Conservation (phyloP, 108 stramenopile genomes). For the Fragilariopsis cylindrus region DNA sequence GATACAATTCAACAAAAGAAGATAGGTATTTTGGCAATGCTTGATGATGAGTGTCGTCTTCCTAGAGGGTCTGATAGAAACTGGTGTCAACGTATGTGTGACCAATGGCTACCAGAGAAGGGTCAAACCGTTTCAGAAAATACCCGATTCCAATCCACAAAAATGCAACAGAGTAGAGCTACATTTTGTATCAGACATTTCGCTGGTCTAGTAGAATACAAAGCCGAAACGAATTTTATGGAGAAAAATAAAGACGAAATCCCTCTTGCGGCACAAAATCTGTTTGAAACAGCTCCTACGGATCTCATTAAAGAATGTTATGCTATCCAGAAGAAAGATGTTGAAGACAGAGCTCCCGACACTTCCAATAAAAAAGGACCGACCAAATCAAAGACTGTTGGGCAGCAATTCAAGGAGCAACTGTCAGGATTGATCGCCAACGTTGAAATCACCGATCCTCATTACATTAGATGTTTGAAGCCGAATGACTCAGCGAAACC, state of each 20-base stretch:
- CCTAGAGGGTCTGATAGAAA: slow-evolving; percentile 85
- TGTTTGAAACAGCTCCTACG: slow-evolving; percentile 84
- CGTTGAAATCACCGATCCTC: slow-evolving; percentile 96
- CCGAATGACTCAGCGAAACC: slow-evolving; percentile 93
- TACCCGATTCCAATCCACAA: slow-evolving; percentile 73
- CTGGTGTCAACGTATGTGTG: slow-evolving; percentile 81
- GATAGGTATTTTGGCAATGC: slow-evolving; percentile 86
- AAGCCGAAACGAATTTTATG: slow-evolving; percentile 91
- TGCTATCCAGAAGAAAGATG: slow-evolving; percentile 56
- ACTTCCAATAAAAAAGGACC: slow-evolving; percentile 35
- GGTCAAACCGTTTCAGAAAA: slow-evolving; percentile 79
- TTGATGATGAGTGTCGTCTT: slow-evolving; percentile 92
- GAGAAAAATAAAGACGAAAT: slow-evolving; percentile 98
- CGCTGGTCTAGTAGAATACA: slow-evolving; percentile 95
- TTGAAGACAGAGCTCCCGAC: slow-evolving; percentile 36
- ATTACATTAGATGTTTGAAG: slow-evolving; percentile 99
- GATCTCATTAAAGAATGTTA: slow-evolving; percentile 82
- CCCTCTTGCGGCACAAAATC: slow-evolving; percentile 81
- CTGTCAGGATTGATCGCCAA: slow-evolving; percentile 83
- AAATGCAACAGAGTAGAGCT: slow-evolving; percentile 72
- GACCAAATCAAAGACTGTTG: slow-evolving; percentile 82
- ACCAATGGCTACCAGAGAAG: slow-evolving; percentile 75
- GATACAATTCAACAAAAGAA: slow-evolving; percentile 96
- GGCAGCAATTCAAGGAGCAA: slow-evolving; percentile 95
- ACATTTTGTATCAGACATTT: slow-evolving; percentile 92